Conservation (phyloP, 164 flowering plant genomes). For the Tetracentron sinense region DNA sequence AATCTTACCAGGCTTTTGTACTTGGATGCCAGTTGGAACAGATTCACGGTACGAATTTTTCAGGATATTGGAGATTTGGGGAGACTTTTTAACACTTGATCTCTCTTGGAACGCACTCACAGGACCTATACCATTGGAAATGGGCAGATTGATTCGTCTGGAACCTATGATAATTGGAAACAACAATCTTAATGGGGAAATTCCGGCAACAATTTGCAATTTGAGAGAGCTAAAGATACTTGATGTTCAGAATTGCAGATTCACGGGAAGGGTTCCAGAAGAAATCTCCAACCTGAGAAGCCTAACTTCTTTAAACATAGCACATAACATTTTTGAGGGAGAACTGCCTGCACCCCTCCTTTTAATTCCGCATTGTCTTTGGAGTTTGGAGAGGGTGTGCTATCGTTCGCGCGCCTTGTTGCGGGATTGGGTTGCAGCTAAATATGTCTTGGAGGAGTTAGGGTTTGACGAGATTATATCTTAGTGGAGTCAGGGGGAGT, state of each 20-base stretch:
- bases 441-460: too few species aligned
- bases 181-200: slow-evolving; percentile 33
- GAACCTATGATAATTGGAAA: slow-evolving; percentile 20
- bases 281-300: slow-evolving; percentile 38
- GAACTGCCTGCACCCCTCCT: too few species aligned
- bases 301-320: slow-evolving; percentile 43
- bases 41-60: slow-evolving; percentile 37
- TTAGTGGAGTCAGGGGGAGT: too few species aligned
- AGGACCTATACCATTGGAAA: slow-evolving; percentile 37
- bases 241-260: slow-evolving; percentile 28
- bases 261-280: slow-evolving; percentile 46
- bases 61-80: slow-evolving; percentile 22
- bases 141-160: slow-evolving; percentile 33
- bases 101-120: slow-evolving; percentile 42
- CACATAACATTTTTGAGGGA: slow-evolving; percentile 50
- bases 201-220: slow-evolving; percentile 44
- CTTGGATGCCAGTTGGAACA: slow-evolving; percentile 43
- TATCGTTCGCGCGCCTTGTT: too few species aligned
- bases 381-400: too few species aligned
- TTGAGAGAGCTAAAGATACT: slow-evolving; percentile 37
- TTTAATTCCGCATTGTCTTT: too few species aligned
- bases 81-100: slow-evolving; percentile 26
- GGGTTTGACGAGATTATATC: too few species aligned
- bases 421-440: too few species aligned
- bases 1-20: slow-evolving; percentile 38